Evolutionary conservation across 164 flowering plant genomes (phyloP).

Genomic region (Cinnamomum micranthum): DNA sequence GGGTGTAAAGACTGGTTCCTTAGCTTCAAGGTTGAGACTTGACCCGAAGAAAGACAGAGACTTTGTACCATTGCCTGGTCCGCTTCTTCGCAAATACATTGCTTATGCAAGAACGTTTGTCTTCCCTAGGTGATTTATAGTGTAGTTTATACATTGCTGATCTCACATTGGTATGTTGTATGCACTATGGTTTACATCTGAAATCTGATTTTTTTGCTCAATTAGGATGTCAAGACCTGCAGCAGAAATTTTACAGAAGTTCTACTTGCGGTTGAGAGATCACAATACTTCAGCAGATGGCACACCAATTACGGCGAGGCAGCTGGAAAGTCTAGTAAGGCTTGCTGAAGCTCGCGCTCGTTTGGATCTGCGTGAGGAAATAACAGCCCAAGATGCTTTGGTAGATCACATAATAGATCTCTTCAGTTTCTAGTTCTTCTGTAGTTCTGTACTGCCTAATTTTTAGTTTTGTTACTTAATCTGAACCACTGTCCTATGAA

Average conservation of each 20-base stretch:
- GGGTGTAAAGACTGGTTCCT: conserved; percentile 43
- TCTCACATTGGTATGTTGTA: not conserved
- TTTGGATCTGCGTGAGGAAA: conserved; percentile 89
- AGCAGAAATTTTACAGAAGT: conserved; percentile 87
- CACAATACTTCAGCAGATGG: conserved; percentile 83
- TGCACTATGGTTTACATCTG: not conserved
- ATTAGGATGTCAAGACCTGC: conserved; percentile 87
- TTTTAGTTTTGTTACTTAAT: not conserved
- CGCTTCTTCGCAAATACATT: conserved; percentile 91
- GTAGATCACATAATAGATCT: conserved; percentile 37
- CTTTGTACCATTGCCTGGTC: conserved; percentile 77
- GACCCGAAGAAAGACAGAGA: conserved; percentile 63
- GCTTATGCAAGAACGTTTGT: conserved; percentile 89
- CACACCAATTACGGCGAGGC: conserved; percentile 98
- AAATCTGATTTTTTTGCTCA: conserved; percentile 2
- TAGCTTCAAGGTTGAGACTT: conserved; percentile 73
- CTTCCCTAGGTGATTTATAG: conserved; percentile 65
- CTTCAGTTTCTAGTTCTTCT: not conserved
- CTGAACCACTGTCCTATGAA: not conserved
- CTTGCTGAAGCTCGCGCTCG: conserved; percentile 96
- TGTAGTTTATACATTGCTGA: not conserved
- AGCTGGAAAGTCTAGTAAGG: conserved; percentile 92
- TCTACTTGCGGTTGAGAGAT: conserved; percentile 75
- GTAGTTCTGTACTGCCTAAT: not conserved
- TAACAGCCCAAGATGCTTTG: conserved; percentile 88